phyloP scores from a whole-genome alignment of 176 grass and related monocot genomes.

The Ensete glaucum region DNA sequence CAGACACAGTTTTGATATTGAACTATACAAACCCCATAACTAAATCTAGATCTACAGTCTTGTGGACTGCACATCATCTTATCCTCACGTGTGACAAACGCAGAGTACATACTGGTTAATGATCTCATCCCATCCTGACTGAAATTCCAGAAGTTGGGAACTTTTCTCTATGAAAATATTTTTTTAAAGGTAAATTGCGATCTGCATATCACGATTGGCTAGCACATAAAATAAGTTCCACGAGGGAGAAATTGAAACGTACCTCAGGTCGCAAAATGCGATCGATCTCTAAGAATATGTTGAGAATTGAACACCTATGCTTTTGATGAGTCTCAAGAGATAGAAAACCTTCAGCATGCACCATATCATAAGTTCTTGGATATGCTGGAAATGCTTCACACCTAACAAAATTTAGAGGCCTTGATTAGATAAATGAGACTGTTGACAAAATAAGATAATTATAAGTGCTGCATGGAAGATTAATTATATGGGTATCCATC shows the following conservation, averaged over 20 bases:
- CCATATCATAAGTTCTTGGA: conserved; percentile 98
- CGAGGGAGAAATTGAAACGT: conserved; percentile 13
- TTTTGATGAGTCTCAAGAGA: conserved; percentile 55
- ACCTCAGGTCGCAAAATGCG: conserved; percentile 97
- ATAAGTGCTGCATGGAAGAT: not conserved
- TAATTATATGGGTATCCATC: not conserved
- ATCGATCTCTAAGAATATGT: conserved; percentile 94
- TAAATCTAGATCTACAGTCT: no score
- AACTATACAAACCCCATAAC: no score
- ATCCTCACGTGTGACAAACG: no score
- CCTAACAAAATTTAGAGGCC: conserved; percentile 34
- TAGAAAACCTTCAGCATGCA: conserved; percentile 86
- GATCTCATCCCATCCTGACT: no score
- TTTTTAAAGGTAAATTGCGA: not conserved
- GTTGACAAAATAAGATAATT: not conserved
- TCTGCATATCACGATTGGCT: conserved; percentile 3
- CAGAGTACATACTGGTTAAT: no score
- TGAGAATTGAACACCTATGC: conserved; percentile 62
- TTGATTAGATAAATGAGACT: not conserved
- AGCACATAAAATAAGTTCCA: not conserved
- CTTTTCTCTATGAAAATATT: no score
- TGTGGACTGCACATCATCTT: no score
- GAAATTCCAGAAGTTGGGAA: no score
- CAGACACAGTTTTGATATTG: no score
- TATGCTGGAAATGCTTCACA: conserved; percentile 97